Percentiles rank a stretch among this genome's conserved stretches.
Conservation (phyloP, 1,139 yeast genomes). For the Candida mesenterica region DNA sequence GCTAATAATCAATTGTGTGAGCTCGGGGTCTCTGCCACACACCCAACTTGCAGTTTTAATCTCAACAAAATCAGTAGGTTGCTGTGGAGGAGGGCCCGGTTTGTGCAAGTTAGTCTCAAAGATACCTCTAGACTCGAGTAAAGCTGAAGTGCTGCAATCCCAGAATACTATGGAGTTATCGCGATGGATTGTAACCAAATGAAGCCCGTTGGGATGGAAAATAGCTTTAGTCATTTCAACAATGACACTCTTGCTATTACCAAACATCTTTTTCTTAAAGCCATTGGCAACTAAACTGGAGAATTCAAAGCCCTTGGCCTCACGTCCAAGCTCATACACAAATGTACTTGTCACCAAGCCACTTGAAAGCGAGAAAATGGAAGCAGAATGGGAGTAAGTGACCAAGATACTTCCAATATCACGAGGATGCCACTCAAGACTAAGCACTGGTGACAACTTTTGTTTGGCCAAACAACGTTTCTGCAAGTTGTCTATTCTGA, state of each 20-base stretch:
- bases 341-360: conserved; percentile 57
- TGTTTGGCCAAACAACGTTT: conserved; percentile 50
- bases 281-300: conserved; percentile 36
- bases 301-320: conserved; percentile 33
- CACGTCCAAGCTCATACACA: conserved; percentile 50
- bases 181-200: conserved; percentile 70
- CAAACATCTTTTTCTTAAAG: conserved; percentile 44
- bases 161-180: conserved; percentile 89
- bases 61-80: conserved; percentile 14
- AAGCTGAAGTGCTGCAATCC: conserved; percentile 79
- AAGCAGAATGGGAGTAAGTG: conserved; percentile 68
- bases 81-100: conserved; percentile 36
- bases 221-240: conserved; percentile 62
- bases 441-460: conserved; percentile 57
- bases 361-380: conserved; percentile 64
- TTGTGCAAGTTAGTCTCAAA: conserved; percentile 63
- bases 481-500: conserved; percentile 72
- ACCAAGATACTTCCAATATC: conserved; percentile 79
- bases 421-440: conserved; percentile 81
- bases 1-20: conserved; percentile 67
- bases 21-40: conserved; percentile 77
- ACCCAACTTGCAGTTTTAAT: conserved; percentile 61
- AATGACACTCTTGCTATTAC: conserved; percentile 37
- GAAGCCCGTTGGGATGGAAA: conserved; percentile 93
- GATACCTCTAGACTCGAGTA: conserved; percentile 71